Evolutionary conservation across 306 rosid species (phyloP), one percentile per base, ranked within the genome.

Genomic region (Trifolium repens): DNA sequence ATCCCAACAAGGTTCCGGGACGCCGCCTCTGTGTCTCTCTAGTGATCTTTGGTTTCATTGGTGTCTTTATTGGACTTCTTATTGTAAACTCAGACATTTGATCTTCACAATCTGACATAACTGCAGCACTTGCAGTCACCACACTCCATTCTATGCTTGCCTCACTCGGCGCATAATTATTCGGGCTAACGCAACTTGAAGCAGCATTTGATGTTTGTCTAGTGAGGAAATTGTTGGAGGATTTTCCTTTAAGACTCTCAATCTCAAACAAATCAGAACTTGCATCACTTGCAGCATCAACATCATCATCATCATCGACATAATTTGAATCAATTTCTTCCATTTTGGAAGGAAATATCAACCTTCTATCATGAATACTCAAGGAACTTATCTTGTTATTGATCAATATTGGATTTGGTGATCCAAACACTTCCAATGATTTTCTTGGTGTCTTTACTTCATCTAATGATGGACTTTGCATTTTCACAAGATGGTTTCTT

Each of bases 131-230:
- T 7, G 93, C 96, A 13, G 98, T 94, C 70, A 79, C 88, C 70
- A 94, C 96, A 76, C 97, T 91, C 98, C 98, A 94, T 19, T 91
- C 96, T 26, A 94, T 91, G 86, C 98, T 91, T 5, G 91, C 97
- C 79, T 94, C 98, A 42, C 98, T 94, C 15, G 97, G 98, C 27
- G 96, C 96, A 61, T 94, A 94, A 67, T 89, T 76, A 39, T 68
- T 79, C 15, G 93, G 94, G 44, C 93, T 88, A 27, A 69, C 84
- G 61, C 91, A 81, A 49, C 88, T 84, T 1, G 89, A 82, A 26
- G 81, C 63, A 10, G 71, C 87, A 66, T 84, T 89, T 60, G 94
- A 86, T 37, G 83, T 35, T 52, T 86, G 87, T 69, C 87, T 78
- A 6, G 79, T 84, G 46, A 85, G 86, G 50, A 87, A 85, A 5